Evolutionary conservation across 306 rosid genomes (phyloP), one percentile per base, ranked within the genome.

Genomic region (Cucurbita pepo): DNA sequence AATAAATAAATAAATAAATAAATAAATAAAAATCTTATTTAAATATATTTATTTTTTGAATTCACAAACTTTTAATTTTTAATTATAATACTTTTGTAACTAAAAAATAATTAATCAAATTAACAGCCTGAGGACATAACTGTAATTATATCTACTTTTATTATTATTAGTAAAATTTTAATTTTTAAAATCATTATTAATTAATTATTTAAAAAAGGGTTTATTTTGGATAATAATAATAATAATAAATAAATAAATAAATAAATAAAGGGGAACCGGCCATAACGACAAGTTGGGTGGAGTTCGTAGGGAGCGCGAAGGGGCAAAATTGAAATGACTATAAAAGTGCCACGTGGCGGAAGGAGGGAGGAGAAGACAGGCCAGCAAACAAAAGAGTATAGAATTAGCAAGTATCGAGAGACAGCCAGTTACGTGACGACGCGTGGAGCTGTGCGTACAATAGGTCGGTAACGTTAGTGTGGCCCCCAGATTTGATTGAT

Each of bases 361-460:
- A 65, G 57, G 30, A 77, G 80, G 21, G 76, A 14, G 19, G 15
- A 4, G 3, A n/a, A 21, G 71, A 79, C 79, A 65, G 76, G 70
- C 70, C 70, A n/a, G 34, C 34, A 9, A 5, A 51, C 47, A 55
- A 18, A n/a, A 7, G 30, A 5, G 13, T 1, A 30, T 65, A 7
- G 69, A 76, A 69, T 57, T 78, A 58, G 79, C 77, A 16, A 63
- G 53, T 69, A 59, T 69, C 56, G 8, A 69, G 76, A 38, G 73
- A 69, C 78, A 63, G 82, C 77, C 76, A 53, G 5, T 77, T 84
- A 85, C 84, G 75, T 82, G 83, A 50, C 74, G 81, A 80, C 86
- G 69, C 86, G 76, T 85, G 83, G 76, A 53, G 70, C 51, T 62
- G 66, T 56, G 79, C 78, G 52, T 30, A 14, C 34, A 54, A 75